Percentiles rank a stretch among this genome's conserved stretches.
Conservation (phyloP, 1,139 yeast species). For the Saccharomyces hybrid region DNA sequence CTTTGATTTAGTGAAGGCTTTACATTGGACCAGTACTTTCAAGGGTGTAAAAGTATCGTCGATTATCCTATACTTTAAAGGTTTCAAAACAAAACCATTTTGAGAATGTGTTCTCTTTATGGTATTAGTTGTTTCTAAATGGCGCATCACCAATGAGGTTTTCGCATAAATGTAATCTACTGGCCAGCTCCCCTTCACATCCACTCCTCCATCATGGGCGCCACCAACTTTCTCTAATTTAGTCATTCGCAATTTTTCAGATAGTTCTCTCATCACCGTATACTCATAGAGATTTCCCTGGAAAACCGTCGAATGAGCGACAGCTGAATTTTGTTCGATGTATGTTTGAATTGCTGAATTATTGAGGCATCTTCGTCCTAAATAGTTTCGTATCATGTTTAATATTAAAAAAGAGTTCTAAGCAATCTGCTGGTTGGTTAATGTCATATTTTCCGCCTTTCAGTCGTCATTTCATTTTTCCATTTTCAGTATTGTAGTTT, state of each 20-base stretch:
- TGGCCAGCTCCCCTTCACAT: slow-evolving; percentile 57
- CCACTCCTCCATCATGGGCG: slow-evolving; percentile 66
- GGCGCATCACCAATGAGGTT: not conserved
- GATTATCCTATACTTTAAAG: slow-evolving; percentile 14
- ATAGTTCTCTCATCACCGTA: slow-evolving; percentile 43
- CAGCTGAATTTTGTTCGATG: slow-evolving; percentile 16
- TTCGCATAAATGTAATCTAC: slow-evolving; percentile 24
- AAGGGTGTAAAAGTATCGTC: slow-evolving; percentile 13
- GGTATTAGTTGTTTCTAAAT: not conserved
- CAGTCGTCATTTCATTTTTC: not conserved
- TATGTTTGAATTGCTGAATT: slow-evolving; percentile 14
- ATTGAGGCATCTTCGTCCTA: slow-evolving; percentile 7
- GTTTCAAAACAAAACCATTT: slow-evolving; percentile 29
- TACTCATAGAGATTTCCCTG: slow-evolving; percentile 67
- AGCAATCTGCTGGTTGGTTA: not conserved
- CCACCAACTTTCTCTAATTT: slow-evolving; percentile 50
- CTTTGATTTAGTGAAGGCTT: slow-evolving; percentile 39
- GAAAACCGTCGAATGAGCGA: slow-evolving; percentile 42
- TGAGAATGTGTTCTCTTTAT: slow-evolving; percentile 23
- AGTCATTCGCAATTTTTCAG: slow-evolving; percentile 36
- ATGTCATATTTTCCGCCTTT: not conserved
- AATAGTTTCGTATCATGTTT: not conserved
- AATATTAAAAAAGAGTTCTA: not conserved
- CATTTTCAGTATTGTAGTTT: no score
- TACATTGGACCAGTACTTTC: slow-evolving; percentile 51